phyloP scores from a whole-genome alignment of 202 grass and related monocot genomes.

The Thinopyrum obtusiflorum region DNA sequence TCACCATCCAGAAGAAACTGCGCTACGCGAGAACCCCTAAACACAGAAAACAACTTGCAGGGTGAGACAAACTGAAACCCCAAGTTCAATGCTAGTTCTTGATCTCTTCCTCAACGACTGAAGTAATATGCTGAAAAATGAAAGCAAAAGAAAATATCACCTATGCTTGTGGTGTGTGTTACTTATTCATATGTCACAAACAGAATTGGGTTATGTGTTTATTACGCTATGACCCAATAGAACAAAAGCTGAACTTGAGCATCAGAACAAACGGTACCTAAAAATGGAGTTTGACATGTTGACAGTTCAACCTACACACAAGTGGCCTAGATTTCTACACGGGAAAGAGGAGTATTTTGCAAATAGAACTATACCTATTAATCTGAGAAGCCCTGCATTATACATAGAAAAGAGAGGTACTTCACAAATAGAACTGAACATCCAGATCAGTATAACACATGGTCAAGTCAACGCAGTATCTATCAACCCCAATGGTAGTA shows the following conservation, averaged over 20 bases:
- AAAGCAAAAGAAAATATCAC: background rate
- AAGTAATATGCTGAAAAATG: background rate
- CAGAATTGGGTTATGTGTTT: background rate
- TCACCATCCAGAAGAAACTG: constrained; percentile 12
- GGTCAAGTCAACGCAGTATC: background rate
- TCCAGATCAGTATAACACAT: background rate
- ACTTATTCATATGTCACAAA: background rate
- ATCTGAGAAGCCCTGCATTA: background rate
- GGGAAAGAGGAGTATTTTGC: background rate
- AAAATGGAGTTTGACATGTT: background rate
- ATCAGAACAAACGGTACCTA: background rate
- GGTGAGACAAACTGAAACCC: background rate
- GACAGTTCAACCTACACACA: background rate
- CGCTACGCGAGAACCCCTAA: background rate
- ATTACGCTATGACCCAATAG: background rate
- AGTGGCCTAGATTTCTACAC: background rate
- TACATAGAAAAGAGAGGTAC: background rate
- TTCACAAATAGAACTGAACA: background rate
- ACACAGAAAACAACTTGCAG: background rate
- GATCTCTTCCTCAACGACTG: background rate
- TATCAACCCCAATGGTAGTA: background rate
- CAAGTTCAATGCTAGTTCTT: background rate
- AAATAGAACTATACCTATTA: background rate
- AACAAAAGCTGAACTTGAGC: background rate
- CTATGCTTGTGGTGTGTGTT: background rate